Base-by-base conservation (phyloP, 176 grass and related monocot genomes). In the Melocanna baccifera region DNA sequence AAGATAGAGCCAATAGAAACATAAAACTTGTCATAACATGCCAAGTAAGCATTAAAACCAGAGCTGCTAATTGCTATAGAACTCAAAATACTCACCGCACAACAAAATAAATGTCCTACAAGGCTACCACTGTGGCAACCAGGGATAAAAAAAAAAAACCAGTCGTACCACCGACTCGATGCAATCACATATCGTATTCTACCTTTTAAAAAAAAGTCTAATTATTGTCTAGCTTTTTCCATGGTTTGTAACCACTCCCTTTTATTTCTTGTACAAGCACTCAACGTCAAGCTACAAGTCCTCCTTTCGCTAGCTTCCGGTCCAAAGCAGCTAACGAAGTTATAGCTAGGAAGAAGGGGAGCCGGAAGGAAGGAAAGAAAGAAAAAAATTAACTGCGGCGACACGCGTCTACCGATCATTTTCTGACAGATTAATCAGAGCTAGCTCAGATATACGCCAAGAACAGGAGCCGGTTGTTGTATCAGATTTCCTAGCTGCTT, bases 221-320 rank as follows among this genome's bases (percentile, higher is more conserved):
- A 86, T 90, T 83, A 78, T 77, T 78, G 88, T 40, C 78, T 83
- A 73, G 46, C 84, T 83, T 86, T 86, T 90, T 90, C 79, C 88
- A 83, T 73, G 79, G 73, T 73, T 51, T 86, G 47, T 53, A 90
- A 90, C 88, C 88, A 90, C 88, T 90, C 88, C 71, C 79, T 86
- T 83, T 79, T 86, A 90, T 90, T 90, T 86, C 88, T 86, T 90
- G 88, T 73, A 90, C 67, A 86, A 82, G 67, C 84, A 90, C 79
- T 86, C 88, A 67, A 86, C 84, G 79, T 83, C 79, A 58, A 47
- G 40, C 66, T 83, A 83, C 71, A 75, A 84, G 84, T 86, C 88
- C 58, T 83, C 58, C 78, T 71, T 82, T 71, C 57, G 71, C 58
- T 55, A 66, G 67, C 40, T 78, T 86, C 55, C 73, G 73, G 79